Conservation (phyloP, 2,329 filamentous ascomycete species). For the Chrysosphaeria jannelii region DNA sequence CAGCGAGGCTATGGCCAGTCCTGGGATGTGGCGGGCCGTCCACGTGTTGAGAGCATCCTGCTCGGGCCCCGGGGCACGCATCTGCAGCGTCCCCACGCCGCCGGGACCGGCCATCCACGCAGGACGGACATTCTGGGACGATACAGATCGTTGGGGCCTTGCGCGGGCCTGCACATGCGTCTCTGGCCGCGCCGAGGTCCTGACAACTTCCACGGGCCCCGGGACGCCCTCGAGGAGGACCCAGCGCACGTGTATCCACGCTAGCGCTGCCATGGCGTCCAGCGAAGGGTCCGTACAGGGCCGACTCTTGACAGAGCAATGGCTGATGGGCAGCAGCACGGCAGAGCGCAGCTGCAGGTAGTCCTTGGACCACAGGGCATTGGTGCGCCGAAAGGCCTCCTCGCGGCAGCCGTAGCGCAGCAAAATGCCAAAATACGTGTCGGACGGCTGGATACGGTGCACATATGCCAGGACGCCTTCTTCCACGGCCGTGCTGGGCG, state of each 20-base stretch:
- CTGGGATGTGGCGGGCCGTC: conserved; percentile 57
- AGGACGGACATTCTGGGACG: too few species aligned
- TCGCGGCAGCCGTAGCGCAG: conserved; percentile 72
- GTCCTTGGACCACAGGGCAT: conserved; percentile 85
- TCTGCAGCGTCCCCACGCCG: conserved; percentile 58
- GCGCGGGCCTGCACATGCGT: too few species aligned
- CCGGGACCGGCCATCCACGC: conserved; percentile 56
- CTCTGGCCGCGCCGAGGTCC: too few species aligned
- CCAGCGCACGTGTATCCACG: conserved; percentile 76
- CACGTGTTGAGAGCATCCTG: conserved; percentile 62
- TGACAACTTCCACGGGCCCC: conserved; percentile 55
- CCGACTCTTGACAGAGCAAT: conserved; percentile 56
- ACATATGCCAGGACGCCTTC: conserved; percentile 84
- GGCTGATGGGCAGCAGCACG: conserved; percentile 64
- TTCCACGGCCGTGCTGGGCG: too few species aligned
- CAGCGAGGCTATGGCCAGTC: conserved; percentile 36
- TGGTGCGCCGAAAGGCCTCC: conserved; percentile 57
- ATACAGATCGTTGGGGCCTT: too few species aligned
- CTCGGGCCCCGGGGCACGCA: conserved; percentile 50
- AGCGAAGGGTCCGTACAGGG: conserved; percentile 24
- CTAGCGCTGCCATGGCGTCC: conserved; percentile 22
- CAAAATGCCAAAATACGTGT: conserved; percentile 75
- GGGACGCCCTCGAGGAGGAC: conserved; percentile 41
- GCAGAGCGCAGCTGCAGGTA: conserved; percentile 60
- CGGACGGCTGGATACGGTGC: conserved; percentile 52